Evolutionary conservation across 768 basidiomycete species (phyloP).

Genomic region (Candolleomyces efflorescens): DNA sequence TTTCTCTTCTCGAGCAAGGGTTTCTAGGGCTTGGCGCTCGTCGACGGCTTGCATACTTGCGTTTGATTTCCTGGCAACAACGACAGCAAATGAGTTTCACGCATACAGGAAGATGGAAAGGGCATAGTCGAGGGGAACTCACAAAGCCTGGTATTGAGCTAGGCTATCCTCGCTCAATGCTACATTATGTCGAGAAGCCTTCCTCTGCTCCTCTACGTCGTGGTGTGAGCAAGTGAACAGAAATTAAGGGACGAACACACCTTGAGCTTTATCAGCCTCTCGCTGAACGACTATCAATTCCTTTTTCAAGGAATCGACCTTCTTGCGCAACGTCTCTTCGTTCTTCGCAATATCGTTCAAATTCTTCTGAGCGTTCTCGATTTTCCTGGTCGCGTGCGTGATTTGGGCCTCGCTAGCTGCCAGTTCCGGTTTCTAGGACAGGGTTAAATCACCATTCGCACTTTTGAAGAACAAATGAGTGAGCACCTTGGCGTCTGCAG

Average conservation of each 20-base stretch:
- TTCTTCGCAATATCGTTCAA: slow-evolving; percentile 60
- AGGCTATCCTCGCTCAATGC: slow-evolving; percentile 81
- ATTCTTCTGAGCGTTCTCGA: slow-evolving; percentile 62
- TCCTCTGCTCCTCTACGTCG: slow-evolving; percentile 64
- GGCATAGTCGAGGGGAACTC: slow-evolving; percentile 24
- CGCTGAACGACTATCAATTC: slow-evolving; percentile 65
- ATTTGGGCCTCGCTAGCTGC: slow-evolving; percentile 85
- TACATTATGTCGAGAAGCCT: slow-evolving; percentile 67
- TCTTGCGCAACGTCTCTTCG: slow-evolving; percentile 38
- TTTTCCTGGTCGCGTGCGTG: slow-evolving; percentile 76
- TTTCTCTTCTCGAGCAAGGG: slow-evolving; percentile 79
- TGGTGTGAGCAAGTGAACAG: background rate
- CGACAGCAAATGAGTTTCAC: background rate
- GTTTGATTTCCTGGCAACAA: slow-evolving; percentile 60
- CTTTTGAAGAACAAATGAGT: no score
- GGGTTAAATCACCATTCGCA: background rate
- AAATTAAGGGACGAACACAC: slow-evolving; percentile 32
- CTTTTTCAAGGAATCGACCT: slow-evolving; percentile 50
- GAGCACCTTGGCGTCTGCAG: slow-evolving; percentile 74
- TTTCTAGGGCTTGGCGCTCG: slow-evolving; percentile 84
- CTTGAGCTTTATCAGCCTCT: slow-evolving; percentile 76
- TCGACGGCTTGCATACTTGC: slow-evolving; percentile 78
- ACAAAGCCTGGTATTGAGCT: slow-evolving; percentile 85
- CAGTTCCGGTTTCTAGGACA: slow-evolving; percentile 77
- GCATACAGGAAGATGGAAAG: no score